Conservation (phyloP, 208 protist genomes). For the Acanthamoeba healyi region DNA sequence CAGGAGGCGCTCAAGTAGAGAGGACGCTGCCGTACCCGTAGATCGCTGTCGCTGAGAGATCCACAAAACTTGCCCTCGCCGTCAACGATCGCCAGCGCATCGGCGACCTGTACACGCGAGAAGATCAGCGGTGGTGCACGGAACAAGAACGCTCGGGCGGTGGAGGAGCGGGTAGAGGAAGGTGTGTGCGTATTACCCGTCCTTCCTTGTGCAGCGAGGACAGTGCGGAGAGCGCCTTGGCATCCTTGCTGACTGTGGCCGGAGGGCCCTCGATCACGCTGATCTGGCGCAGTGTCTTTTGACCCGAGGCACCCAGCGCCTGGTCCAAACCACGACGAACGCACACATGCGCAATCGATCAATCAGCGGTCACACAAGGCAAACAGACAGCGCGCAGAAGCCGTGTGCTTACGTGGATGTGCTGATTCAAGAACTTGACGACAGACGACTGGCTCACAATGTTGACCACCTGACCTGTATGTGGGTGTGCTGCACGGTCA, state of each 20-base stretch:
- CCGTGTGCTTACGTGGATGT: too few relatives aligned
- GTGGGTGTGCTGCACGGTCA: too few relatives aligned
- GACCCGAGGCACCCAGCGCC: neutral
- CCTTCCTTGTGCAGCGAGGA: slow-evolving; percentile 30
- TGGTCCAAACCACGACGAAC: too few relatives aligned
- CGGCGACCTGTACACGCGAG: neutral
- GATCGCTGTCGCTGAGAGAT: slow-evolving; percentile 52
- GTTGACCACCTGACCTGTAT: slow-evolving; percentile 27
- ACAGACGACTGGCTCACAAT: slow-evolving; percentile 65
- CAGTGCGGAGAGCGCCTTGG: slow-evolving; percentile 6
- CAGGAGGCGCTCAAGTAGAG: neutral
- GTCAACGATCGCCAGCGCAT: slow-evolving; percentile 30
- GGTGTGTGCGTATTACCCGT: neutral
- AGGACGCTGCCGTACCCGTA: neutral
- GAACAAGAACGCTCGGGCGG: too few relatives aligned
- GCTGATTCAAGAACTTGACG: slow-evolving; percentile 32
- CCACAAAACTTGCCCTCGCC: slow-evolving; percentile 70
- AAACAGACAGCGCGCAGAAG: too few relatives aligned
- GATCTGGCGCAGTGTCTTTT: slow-evolving; percentile 41
- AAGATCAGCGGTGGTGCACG: neutral
- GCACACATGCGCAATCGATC: too few relatives aligned
- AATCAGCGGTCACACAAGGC: too few relatives aligned
- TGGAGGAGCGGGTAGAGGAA: neutral
- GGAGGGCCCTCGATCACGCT: neutral
- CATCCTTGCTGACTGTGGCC: slow-evolving; percentile 26